Percentiles rank a stretch among this genome's conserved stretches.
These are phyloP conservation scores for Pseudogymnoascus sp. DNA, from an alignment of 2,329 filamentous ascomycete genomes.

Conservation along the genomic window DNA sequence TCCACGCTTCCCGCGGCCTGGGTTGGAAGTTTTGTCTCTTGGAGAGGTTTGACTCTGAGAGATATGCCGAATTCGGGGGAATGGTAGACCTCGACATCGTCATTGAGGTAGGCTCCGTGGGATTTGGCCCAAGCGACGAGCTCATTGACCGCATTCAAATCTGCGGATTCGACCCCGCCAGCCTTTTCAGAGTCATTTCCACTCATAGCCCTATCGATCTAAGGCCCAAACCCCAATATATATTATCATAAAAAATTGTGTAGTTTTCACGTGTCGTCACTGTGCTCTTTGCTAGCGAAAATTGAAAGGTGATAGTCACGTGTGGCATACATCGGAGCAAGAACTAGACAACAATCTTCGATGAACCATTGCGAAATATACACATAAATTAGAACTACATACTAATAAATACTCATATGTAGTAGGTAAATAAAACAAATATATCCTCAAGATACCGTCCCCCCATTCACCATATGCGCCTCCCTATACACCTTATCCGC, in stretches of 20 bases:
- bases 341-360: not conserved
- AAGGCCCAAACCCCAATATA: not conserved
- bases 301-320: not conserved
- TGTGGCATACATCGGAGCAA: not conserved
- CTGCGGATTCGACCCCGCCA: slow-evolving; percentile 48
- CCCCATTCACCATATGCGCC: slow-evolving; percentile 30
- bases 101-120: slow-evolving; percentile 43
- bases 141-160: slow-evolving; percentile 27
- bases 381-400: not conserved
- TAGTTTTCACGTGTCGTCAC: not conserved
- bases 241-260: not conserved
- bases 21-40: slow-evolving; percentile 24
- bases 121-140: slow-evolving; percentile 44
- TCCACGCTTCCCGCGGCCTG: slow-evolving; percentile 30
- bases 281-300: not conserved
- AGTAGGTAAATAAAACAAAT: not conserved
- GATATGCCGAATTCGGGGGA: slow-evolving; percentile 46
- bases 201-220: not conserved
- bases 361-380: not conserved
- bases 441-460: not conserved
- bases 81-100: slow-evolving; percentile 44
- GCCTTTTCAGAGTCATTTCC: not conserved
- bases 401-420: not conserved
- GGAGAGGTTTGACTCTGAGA: slow-evolving; percentile 38
- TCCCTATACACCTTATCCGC: slow-evolving; percentile 20